Percentiles rank a stretch among this genome's conserved stretches.
Evolutionary conservation across 768 basidiomycete species (phyloP).

Genomic region (Lactifluus piperatus): DNA sequence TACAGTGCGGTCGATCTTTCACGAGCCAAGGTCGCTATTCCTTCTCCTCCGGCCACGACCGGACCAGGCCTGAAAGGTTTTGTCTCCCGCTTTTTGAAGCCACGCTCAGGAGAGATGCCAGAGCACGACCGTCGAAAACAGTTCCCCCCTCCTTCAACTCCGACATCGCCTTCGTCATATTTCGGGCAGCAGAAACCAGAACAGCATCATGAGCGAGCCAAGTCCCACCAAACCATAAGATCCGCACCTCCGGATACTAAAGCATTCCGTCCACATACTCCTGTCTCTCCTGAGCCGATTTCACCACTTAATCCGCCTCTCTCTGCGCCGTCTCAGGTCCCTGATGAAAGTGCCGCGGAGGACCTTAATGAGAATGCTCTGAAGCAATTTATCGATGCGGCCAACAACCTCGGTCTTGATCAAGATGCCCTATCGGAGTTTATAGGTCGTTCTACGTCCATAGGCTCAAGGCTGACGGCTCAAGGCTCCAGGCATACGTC

Average conservation of each 20-base stretch:
- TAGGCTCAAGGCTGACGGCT: constrained; percentile 42
- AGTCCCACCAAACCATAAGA: neutral
- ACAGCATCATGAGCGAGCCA: neutral
- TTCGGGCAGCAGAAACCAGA: constrained; percentile 8
- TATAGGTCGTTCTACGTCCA: constrained; percentile 61
- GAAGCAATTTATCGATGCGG: constrained; percentile 69
- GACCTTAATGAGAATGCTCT: constrained; percentile 45
- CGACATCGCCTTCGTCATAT: constrained; percentile 14
- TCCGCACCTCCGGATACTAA: constrained; percentile 18
- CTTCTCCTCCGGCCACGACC: constrained; percentile 62
- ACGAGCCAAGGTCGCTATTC: constrained; percentile 45
- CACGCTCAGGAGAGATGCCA: constrained; percentile 24
- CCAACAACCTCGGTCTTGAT: constrained; percentile 66
- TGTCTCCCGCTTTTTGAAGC: constrained; percentile 65
- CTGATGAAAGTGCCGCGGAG: neutral
- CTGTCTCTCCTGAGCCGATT: constrained; percentile 5
- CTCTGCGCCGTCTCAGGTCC: constrained; percentile 2
- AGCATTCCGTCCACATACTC: constrained; percentile 15
- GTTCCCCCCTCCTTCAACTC: constrained; percentile 1
- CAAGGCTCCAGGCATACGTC: constrained; percentile 40
- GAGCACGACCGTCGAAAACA: constrained; percentile 25
- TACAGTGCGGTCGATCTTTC: constrained; percentile 43
- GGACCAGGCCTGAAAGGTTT: constrained; percentile 71
- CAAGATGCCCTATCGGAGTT: constrained; percentile 62
- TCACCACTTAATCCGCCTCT: neutral